Base-by-base conservation (phyloP, 1,284 basidiomycete genomes). In the Xerocomus minutiporus region DNA sequence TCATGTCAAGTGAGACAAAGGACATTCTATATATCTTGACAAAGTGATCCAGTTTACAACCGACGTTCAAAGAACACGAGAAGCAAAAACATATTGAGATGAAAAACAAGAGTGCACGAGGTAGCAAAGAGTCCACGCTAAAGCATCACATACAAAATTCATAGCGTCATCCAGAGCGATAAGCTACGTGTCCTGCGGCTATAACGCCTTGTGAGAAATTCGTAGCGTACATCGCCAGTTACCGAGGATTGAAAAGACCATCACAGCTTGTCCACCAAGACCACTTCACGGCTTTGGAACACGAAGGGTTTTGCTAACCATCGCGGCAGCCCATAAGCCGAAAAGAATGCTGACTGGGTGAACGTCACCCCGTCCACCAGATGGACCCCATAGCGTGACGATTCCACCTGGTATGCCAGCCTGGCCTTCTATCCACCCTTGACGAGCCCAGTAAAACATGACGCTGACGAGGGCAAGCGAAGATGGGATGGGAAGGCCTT, bases 401-500 rank as follows among this genome's bases (percentile, higher is more conserved):
- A 81, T 78, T 23, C 93, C 92, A 55, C 81, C 77, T 3, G 93
- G 94, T 57, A 96, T 71, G 17, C 86, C 88, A 50, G 80, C 71
- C 58, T 84, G 80, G 12, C 88, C 87, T 54, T 82, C 86, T 61
- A 93, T 88, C 84, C 85, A 90, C 9, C 93, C 96, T 54, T 84
- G 77, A 60, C 83, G 83, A 39, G 89, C 82, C 82, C 91, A 97
- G 61, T 85, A 87, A 15, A 88, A 86, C 72, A 99, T 79, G 31
- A 90, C 67, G 12, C 76, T 83, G 52, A 97, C 94, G 48, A 99
- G 79, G 11, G 71, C 80, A 43, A 99, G 79, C 15, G 90, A 91
- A 0, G 91, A 93, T 1, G 97, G 97, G 57, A 99, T 99, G 15
- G 97, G 97, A 23, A 99, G 79, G 6, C 96, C 97, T 72, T 99